Evolutionary conservation across 2,329 filamentous ascomycete genomes (phyloP).

Genomic region (Colletotrichum sp.): DNA sequence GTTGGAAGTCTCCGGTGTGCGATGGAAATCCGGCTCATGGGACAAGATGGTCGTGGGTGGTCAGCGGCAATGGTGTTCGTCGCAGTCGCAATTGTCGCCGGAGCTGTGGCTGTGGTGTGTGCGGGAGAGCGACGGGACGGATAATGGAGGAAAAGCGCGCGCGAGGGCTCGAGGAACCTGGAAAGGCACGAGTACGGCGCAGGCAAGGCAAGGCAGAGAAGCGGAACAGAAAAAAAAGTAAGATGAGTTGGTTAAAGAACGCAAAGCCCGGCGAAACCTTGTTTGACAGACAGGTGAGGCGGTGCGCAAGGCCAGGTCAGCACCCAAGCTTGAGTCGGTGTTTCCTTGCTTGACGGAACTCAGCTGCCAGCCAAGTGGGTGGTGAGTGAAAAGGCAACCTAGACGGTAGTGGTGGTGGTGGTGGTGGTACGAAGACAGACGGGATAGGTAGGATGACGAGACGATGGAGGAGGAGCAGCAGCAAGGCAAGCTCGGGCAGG

Average conservation of each 20-base stretch:
- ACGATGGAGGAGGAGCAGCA: not conserved
- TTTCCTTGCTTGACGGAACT: not conserved
- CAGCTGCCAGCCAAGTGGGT: not conserved
- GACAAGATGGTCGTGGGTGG: not conserved
- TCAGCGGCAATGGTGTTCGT: not conserved
- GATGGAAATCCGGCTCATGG: slow-evolving; percentile 16
- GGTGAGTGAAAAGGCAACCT: not conserved
- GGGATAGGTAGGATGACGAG: not conserved
- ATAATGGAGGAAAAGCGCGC: not conserved
- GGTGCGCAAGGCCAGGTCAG: slow-evolving; percentile 10
- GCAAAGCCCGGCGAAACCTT: slow-evolving; percentile 17
- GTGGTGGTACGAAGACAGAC: not conserved
- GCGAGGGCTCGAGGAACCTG: not conserved
- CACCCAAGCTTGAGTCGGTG: not conserved
- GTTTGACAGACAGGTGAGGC: slow-evolving; percentile 8
- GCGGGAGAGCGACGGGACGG: not conserved
- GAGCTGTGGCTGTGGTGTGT: not conserved
- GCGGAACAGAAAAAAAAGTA: not conserved
- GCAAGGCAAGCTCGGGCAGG: not conserved
- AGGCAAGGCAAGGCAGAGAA: not conserved
- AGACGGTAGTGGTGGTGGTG: not conserved
- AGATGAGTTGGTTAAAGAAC: not conserved
- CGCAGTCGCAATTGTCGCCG: not conserved
- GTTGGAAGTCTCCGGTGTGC: not conserved
- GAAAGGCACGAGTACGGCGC: not conserved